Conservation (phyloP, 169 alveolate genomes). For the Cryptosporidium ubiquitum region DNA sequence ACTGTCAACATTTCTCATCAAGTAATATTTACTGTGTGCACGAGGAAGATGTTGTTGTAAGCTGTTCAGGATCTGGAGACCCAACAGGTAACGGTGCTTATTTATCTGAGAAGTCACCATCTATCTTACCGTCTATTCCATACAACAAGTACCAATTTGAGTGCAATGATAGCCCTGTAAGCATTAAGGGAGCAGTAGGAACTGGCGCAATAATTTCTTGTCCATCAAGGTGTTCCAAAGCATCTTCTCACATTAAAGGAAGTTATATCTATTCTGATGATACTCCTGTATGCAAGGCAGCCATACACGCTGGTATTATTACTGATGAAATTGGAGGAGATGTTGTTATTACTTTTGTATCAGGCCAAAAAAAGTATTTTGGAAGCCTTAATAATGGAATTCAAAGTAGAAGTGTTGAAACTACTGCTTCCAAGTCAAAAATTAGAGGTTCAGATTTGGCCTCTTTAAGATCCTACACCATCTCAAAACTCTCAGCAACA, state of each 20-base stretch:
- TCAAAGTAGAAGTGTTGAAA: conserved; percentile 57
- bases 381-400: conserved; percentile 75
- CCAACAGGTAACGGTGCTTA: conserved; percentile 80
- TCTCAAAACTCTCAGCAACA: conserved; percentile 57
- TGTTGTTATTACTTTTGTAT: conserved; percentile 39
- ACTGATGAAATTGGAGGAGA: conserved; percentile 76
- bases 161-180: conserved; percentile 63
- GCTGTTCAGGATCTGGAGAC: conserved; percentile 81
- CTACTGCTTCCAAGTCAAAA: conserved; percentile 25
- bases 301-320: conserved; percentile 80
- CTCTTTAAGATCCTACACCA: conserved; percentile 25
- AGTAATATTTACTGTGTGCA: conserved; percentile 73
- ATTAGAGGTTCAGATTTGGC: conserved; percentile 51
- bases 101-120: conserved; percentile 59
- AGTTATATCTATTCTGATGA: conserved; percentile 88
- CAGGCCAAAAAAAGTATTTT: conserved; percentile 70
- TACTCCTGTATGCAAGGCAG: conserved; percentile 82
- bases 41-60: conserved; percentile 79
- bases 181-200: conserved; percentile 59
- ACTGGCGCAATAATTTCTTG: conserved; percentile 57
- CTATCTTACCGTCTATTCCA: conserved; percentile 59
- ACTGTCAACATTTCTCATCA: conserved; percentile 67
- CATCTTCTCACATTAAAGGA: conserved; percentile 82
- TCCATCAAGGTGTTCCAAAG: conserved; percentile 59
- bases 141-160: conserved; percentile 58